These are phyloP conservation scores for Diacronema lutheri DNA, from an alignment of 78 protist genomes.

Conservation along the genomic window DNA sequence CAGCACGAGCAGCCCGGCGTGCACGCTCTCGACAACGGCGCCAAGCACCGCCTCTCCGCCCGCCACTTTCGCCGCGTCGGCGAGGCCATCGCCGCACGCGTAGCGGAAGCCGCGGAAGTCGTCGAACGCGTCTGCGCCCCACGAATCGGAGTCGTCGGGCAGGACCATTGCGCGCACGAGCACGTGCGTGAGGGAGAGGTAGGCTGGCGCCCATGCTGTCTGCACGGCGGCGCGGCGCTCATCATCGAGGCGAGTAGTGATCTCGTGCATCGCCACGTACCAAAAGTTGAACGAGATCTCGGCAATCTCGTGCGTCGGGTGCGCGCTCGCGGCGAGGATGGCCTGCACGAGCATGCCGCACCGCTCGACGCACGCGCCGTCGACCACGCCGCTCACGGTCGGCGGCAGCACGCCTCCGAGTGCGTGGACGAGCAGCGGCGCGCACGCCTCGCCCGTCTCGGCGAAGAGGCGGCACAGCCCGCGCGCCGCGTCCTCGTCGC, in stretches of 20 bases:
- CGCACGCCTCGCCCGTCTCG: neutral
- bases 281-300: neutral
- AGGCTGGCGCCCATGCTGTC: neutral
- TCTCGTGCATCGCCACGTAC: neutral
- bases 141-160: neutral
- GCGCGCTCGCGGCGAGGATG: neutral
- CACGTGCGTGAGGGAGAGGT: neutral
- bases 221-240: neutral
- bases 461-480: neutral
- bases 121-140: neutral
- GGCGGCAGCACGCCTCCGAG: no score
- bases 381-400: neutral
- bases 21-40: no score
- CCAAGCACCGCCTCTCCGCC: no score
- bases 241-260: neutral
- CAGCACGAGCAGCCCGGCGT: no score
- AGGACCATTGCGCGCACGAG: neutral
- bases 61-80: neutral
- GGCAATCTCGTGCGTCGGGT: neutral
- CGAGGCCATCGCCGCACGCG: neutral
- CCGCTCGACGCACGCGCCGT: neutral
- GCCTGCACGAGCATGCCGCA: no score
- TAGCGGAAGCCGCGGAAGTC: neutral
- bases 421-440: neutral
- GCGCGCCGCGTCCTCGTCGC: neutral